Percentiles rank a stretch among this genome's conserved stretches.
These are phyloP conservation scores for Centrapalus pauciflorus DNA, from an alignment of 129 eudicot species.

Conservation along the genomic window DNA sequence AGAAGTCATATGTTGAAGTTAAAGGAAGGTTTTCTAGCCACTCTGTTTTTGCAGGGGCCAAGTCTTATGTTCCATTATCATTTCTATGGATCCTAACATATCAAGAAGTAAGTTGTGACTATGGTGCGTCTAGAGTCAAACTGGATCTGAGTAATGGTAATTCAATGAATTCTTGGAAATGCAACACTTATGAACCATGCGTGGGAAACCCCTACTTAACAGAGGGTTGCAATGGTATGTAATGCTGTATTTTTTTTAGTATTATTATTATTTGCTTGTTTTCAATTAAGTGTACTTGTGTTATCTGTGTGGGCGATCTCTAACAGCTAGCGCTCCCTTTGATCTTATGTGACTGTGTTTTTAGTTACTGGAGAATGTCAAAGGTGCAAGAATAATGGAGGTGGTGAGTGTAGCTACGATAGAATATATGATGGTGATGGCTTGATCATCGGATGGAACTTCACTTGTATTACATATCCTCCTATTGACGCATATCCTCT, in stretches of 20 bases:
- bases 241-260: neutral
- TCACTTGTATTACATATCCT: neutral
- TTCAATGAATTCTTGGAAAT: neutral
- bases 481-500: no score
- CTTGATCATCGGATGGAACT: neutral
- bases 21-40: neutral
- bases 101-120: neutral
- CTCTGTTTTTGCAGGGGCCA: neutral
- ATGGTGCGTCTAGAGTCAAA: neutral
- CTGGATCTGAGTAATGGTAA: neutral
- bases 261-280: neutral
- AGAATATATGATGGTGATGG: neutral
- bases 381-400: neutral
- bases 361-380: neutral
- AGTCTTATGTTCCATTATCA: conserved; percentile 2
- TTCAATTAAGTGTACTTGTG: no score
- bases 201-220: conserved; percentile 5
- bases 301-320: neutral
- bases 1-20: neutral
- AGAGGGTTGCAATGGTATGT: neutral
- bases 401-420: neutral
- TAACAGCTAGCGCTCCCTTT: neutral
- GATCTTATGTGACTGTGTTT: no score
- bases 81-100: conserved; percentile 6
- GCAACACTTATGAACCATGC: neutral